Base-by-base conservation (phyloP, 1,284 basidiomycete species). In the Cerioporus squamosus region DNA sequence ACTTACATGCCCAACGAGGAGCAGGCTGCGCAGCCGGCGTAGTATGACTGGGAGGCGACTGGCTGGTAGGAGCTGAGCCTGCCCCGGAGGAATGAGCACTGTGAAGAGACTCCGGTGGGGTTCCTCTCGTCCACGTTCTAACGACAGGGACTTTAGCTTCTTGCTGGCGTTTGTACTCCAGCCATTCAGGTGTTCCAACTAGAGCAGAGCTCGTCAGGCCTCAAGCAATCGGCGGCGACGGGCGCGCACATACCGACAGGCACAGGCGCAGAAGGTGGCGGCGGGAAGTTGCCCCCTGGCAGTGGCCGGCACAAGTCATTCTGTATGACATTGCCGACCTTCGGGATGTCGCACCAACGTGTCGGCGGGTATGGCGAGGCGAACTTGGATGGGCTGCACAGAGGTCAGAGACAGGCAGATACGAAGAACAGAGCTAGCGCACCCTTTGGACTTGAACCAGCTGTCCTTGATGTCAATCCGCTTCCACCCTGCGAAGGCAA, bases 291-390 rank as follows among this genome's bases (percentile, higher is more conserved):
- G 17, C 22, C 26, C 0, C 43, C 56, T 0, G 88, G 88, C 18
- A 90, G 77, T n/a, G 81, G 84, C 3, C 86, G 79, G 62, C 86
- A 90, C 44, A 90, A 72, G 0, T 76, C 69, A 39, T 80, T 79
- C 62, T 80, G 81, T 1, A 85, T 88, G 48, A 65, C 73, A 61
- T 86, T 83, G 8, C 38, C 48, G 68, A 85, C 84, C 0, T 66
- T 46, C 0, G 86, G 87, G 2, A 79, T 66, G 0, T 75, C 71
- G 60, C 88, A 90, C 71, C 79, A 84, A 43, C 74, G 66, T 0
- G 85, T 80, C 4, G 61, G 3, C 0, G 88, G 88, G 65, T 90
- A 90, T 0, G 85, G 85, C 36, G 66, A 68, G 14, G 59, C 66
- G 47, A 84, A 78, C 18, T 77, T 66, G 6, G 77, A 81, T 15